Evolutionary conservation across 257 asterid species (phyloP), one percentile per base, ranked within the genome.

Genomic region (Eucommia ulmoides): DNA sequence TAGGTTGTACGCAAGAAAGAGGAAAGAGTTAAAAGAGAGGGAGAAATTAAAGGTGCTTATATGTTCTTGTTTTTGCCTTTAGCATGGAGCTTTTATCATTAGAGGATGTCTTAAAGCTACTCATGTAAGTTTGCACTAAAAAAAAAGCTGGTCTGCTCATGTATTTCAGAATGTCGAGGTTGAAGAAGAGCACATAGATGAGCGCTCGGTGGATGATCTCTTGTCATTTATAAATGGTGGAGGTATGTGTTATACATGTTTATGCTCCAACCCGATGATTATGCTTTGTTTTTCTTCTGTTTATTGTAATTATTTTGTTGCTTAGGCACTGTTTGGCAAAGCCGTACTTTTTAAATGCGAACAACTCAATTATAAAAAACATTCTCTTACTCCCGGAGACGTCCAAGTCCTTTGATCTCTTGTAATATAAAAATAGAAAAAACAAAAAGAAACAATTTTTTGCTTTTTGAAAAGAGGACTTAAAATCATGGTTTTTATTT

Each of bases 171-270:
- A 63, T 63, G 62, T 51, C 25, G 78, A 67, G 57, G 49, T 44
- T 33, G 78, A 72, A 62, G 74, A 72, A 67, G 71, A 67, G 60
- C 78, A 49, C 19, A 65, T 57, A 22, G 78, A 72, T 60, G 74
- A 72, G 50, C 73, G 78, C 23, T 63, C 78, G 1, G 74, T 72
- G 45, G 78, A 72, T 55, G 78, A 72, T 55, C 74, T 72, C 24
- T 53, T 72, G 64, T 66, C 65, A 50, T 72, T 67, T 58, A 72
- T 72, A 66, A 72, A 72, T 56, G 67, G 77, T 62, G 77, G 66
- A 52, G 73, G 48, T 3, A 16, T 42, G 48, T 1, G n/a, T 42
- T 18, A 16, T 2, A 15, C 4, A 29, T 5, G 12, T 29, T 12
- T 29, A 29, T 29, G 38, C 12, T 29, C 38, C 12, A 12, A n/a